A percentile compares a stretch with the other conserved stretches of the same genome.
Conservation (phyloP, 2,329 filamentous ascomycete species). For the Fusarium pseudonygamai region DNA sequence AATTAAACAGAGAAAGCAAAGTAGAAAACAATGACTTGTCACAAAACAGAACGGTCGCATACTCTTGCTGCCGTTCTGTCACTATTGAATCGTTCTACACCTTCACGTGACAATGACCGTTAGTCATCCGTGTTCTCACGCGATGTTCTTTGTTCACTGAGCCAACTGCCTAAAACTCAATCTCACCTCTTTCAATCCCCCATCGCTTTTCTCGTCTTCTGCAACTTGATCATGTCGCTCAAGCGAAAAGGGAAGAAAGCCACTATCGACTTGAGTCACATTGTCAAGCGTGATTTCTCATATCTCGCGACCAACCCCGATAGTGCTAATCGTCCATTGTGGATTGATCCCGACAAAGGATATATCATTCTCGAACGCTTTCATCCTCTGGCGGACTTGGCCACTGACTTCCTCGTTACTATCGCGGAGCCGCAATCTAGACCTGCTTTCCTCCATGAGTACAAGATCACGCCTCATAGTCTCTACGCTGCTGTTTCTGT, state of each 20-base stretch:
- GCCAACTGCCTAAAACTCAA: not conserved
- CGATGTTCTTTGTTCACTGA: not conserved
- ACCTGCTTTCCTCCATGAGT: constrained; percentile 92
- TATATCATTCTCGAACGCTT: constrained; percentile 95
- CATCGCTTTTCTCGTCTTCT: accelerated
- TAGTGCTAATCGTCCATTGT: constrained; percentile 87
- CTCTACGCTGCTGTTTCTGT: constrained; percentile 96
- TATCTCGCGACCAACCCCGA: constrained; percentile 85
- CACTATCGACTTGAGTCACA: accelerated
- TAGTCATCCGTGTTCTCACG: not conserved
- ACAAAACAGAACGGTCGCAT: not conserved
- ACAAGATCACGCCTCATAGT: constrained; percentile 90
- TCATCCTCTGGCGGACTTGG: constrained; percentile 83
- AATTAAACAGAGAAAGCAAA: too few relatives aligned
- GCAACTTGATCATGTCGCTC: not conserved
- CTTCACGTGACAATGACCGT: not conserved
- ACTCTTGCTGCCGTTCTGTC: accelerated
- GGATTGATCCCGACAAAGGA: constrained; percentile 88
- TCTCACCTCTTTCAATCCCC: not conserved
- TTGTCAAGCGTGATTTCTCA: constrained; percentile 73
- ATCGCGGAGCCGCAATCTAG: constrained; percentile 93
- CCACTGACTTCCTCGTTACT: constrained; percentile 94
- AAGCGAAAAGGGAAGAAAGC: not conserved
- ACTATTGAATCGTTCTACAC: accelerated
- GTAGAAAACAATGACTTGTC: not conserved